Evolutionary conservation across 139 green algal genomes (phyloP), one percentile per base, ranked within the genome.

Genomic region (Chlorella sp.): DNA sequence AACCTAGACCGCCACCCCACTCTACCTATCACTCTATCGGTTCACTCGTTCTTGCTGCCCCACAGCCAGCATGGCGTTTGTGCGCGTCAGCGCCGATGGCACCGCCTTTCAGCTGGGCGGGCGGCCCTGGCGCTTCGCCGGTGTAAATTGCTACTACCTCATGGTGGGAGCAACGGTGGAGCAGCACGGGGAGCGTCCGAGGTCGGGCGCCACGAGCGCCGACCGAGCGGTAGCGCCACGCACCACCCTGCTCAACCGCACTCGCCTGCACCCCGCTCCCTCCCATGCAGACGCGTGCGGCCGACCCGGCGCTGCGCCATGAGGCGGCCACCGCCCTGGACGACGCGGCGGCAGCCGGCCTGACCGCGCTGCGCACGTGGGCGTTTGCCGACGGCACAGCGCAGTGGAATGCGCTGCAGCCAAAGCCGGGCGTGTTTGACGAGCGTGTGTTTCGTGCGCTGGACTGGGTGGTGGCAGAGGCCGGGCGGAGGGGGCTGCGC

Each of bases 111-210:
- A 68, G 29, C 60, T 86, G 8, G 38, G 76, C 46, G 82, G 63
- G 2, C 46, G 29, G 8, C 85, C 83, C 0, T 92, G 82, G 21
- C 81, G 60, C 29, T 93, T 94, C 43, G 77, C 69, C 14, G 90
- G 90, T 40, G 82, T 77, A 25, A 94, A 94, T 78, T 91, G 82
- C 66, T 91, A 94, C 73, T 94, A 92, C 25, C 53, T 94, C 2
- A 73, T 94, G 81, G 85, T 86, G 67, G 60, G 76, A 17, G 6
- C 5, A 38, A n/a, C n/a, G n/a, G n/a, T n/a, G n/a, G n/a, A n/a
- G n/a, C n/a, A n/a, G n/a, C n/a, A n/a, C n/a, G n/a, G n/a, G n/a
- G n/a, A n/a, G n/a, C n/a, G n/a, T n/a, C n/a, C n/a, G n/a, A n/a
- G n/a, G n/a, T n/a, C n/a, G n/a, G n/a, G n/a, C n/a, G n/a, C n/a